A percentile compares a stretch with the other conserved stretches of the same genome.
These are phyloP conservation scores for Leccinellum albellum DNA, from an alignment of 768 basidiomycete species.

Conservation along the genomic window DNA sequence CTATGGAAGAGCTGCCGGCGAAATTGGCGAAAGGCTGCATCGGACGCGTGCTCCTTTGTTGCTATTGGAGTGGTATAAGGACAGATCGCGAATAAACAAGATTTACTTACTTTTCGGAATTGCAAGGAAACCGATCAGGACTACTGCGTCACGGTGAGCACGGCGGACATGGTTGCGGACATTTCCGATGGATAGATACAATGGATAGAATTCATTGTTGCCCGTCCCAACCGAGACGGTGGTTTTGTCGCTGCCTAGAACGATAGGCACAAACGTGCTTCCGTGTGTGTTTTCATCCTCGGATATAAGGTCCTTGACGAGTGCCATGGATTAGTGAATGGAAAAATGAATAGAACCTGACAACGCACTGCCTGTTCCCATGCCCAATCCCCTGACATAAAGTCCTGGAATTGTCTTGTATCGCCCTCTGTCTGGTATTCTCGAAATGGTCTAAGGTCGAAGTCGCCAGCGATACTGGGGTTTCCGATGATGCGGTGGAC, in stretches of 20 bases:
- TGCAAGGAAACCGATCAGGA: slow-evolving; percentile 22
- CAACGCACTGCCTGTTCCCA: neutral
- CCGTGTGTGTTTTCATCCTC: neutral
- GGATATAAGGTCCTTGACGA: neutral
- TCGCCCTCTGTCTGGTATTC: neutral
- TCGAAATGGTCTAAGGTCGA: neutral
- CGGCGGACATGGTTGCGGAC: slow-evolving; percentile 8
- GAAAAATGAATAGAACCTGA: neutral
- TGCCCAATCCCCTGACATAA: neutral
- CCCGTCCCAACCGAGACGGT: slow-evolving; percentile 12
- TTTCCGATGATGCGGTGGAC: neutral
- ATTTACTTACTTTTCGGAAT: slow-evolving; percentile 26
- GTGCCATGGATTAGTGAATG: neutral
- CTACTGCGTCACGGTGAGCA: neutral
- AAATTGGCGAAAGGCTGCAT: neutral
- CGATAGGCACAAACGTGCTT: neutral
- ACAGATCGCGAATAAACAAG: neutral
- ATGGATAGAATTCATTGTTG: slow-evolving; percentile 12
- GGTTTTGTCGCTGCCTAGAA: slow-evolving; percentile 19
- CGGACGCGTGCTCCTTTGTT: neutral
- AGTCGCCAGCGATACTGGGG: neutral
- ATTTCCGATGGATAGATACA: slow-evolving; percentile 18
- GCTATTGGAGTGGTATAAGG: neutral
- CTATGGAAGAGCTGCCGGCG: neutral
- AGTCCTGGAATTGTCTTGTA: neutral